Evolutionary conservation across 352 stramenopile genomes (phyloP).

Genomic region (Phytophthora pini): DNA sequence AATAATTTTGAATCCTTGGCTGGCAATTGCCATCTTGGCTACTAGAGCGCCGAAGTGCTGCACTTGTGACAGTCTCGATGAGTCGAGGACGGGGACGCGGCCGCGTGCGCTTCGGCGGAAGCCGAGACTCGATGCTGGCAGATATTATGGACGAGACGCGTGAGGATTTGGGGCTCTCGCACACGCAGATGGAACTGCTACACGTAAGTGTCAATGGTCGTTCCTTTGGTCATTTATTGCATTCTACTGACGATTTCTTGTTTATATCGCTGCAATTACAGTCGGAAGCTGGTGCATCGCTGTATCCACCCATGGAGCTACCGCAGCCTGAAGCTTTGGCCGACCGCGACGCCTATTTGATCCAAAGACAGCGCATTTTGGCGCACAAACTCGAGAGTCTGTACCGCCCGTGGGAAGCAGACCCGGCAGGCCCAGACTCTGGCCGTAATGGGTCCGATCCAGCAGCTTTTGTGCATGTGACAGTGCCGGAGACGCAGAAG

Average conservation of each 20-base stretch:
- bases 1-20: conserved; percentile 29
- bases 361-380: conserved; percentile 71
- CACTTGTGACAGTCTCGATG: conserved; percentile 34
- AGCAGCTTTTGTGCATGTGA: conserved; percentile 68
- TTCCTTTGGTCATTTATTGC: background rate
- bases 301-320: conserved; percentile 71
- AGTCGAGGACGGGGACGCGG: conserved; percentile 68
- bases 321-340: conserved; percentile 65
- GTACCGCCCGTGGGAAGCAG: conserved; percentile 66
- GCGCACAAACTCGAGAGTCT: conserved; percentile 74
- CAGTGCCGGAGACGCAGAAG: conserved; percentile 62
- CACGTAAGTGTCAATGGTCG: conserved; percentile 41
- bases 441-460: conserved; percentile 37
- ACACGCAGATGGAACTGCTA: conserved; percentile 75
- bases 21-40: conserved; percentile 12
- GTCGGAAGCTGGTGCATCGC: conserved; percentile 49
- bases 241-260: background rate
- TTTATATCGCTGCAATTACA: conserved; percentile 18
- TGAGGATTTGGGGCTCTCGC: conserved; percentile 70
- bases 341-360: conserved; percentile 68
- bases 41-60: background rate
- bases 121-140: conserved; percentile 65
- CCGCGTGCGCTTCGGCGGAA: conserved; percentile 77
- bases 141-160: conserved; percentile 79
- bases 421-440: conserved; percentile 32